These are phyloP conservation scores for Butyriboletus appendiculatus DNA, from an alignment of 1,284 basidiomycete species.

Conservation along the genomic window DNA sequence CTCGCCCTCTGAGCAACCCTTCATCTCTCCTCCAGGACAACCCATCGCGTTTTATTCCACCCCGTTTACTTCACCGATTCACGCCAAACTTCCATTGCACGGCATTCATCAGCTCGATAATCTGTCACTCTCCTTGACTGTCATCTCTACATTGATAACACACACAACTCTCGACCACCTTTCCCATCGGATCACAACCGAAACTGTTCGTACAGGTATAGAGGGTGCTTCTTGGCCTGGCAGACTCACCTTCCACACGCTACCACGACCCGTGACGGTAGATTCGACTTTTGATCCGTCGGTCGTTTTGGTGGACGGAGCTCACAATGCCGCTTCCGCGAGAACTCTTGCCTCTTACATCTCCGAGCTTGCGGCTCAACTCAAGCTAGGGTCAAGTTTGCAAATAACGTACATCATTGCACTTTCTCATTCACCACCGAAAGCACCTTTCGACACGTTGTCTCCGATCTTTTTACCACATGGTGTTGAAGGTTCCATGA, in stretches of 20 bases:
- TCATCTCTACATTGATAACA: conserved; percentile 63
- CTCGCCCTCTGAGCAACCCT: conserved; percentile 36
- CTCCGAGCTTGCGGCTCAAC: conserved; percentile 36
- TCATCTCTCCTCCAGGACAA: conserved; percentile 44
- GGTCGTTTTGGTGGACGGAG: conserved; percentile 84
- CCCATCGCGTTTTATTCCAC: conserved; percentile 45
- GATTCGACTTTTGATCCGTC: conserved; percentile 28
- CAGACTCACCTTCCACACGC: conserved; percentile 73
- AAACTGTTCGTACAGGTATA: conserved; percentile 52
- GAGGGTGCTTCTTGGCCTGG: conserved; percentile 74
- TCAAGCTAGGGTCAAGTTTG: conserved; percentile 25
- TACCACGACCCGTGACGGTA: conserved; percentile 28
- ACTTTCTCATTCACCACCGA: conserved; percentile 81
- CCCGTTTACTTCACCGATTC: conserved; percentile 42
- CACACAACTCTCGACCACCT: conserved; percentile 29
- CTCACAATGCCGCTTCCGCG: conserved; percentile 91
- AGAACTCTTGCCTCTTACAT: conserved; percentile 73
- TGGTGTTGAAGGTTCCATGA: conserved; percentile 23
- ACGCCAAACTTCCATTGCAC: conserved; percentile 59
- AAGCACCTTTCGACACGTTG: conserved; percentile 73
- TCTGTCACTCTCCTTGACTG: conserved; percentile 66
- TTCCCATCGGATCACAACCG: conserved; percentile 25
- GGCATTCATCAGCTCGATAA: conserved; percentile 87
- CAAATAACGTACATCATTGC: conserved; percentile 71
- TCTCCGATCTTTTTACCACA: conserved; percentile 53